Evolutionary conservation across 2,329 filamentous ascomycete species (phyloP), one percentile per base, ranked within the genome.

Genomic region (Periconia sp.): DNA sequence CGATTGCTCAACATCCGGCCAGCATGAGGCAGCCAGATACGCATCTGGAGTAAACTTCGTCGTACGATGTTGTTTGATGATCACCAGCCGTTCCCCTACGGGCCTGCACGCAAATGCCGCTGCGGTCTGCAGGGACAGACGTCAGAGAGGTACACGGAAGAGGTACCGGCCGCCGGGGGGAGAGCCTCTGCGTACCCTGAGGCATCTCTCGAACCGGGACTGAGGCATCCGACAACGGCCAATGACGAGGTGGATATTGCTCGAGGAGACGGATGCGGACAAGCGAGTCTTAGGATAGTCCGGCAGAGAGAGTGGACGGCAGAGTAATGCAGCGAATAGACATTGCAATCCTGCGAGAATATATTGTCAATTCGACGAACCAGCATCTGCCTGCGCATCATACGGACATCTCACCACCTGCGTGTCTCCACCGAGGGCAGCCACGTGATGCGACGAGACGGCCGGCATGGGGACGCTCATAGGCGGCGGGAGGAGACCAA

Each of bases 11-110:
- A 45, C 48, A 28, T 28, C 36, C 24, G 44, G 38, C 18, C 28
- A 39, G 42, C 42, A 33, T 35, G 35, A 44, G 40, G 46, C 41
- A n/a, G n/a, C n/a, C 52, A 43, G 52, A 50, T 43, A 42, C 15
- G 39, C 28, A 41, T 47, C 57, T 61, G 61, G 53, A 36, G 63
- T 54, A 67, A 68, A 67, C 64, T 59, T 59, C 52, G 63, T 66
- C 61, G 64, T 67, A 66, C 55, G 61, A 67, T 56, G 49, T 52
- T 61, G 64, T 66, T 66, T 66, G 61, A 63, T 57, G 48, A 50
- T 36, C 43, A 48, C 37, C 43, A 44, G 47, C 44, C n/a, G n/a
- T n/a, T n/a, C n/a, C n/a, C n/a, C n/a, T n/a, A 46, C 48, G 34
- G 32, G 28, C 38, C 18, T 46, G 44, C 39, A 36, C 40, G 48